These are phyloP conservation scores for Colletotrichum echinochloae DNA, from an alignment of 2,329 filamentous ascomycete species.

Conservation along the genomic window DNA sequence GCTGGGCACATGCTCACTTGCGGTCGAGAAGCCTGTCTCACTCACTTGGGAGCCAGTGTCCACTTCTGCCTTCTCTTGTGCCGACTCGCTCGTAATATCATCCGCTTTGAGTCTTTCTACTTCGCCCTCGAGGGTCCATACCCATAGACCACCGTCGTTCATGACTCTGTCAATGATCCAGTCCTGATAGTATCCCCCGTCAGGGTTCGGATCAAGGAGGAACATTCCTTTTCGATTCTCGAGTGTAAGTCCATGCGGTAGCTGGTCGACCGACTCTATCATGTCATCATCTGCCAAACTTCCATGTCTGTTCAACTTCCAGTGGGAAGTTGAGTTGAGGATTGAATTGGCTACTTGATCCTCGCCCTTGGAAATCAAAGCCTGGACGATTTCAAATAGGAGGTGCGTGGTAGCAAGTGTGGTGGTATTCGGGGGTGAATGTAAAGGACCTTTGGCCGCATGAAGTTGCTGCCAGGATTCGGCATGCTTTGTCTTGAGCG, in stretches of 20 bases:
- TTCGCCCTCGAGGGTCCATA: not conserved
- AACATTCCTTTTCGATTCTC: not conserved
- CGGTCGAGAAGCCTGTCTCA: not conserved
- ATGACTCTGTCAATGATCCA: not conserved
- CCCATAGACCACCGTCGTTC: not conserved
- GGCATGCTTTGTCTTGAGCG: not conserved
- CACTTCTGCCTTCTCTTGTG: not conserved
- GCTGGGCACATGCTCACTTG: not conserved
- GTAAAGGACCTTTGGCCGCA: not conserved
- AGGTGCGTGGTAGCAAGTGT: not conserved
- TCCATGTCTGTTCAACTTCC: not conserved
- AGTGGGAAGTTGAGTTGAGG: not conserved
- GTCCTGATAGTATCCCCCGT: not conserved
- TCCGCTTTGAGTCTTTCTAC: not conserved
- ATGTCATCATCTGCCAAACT: not conserved
- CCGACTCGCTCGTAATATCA: not conserved
- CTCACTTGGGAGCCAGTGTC: not conserved
- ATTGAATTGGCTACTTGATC: conserved; percentile 1
- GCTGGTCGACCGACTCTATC: not conserved
- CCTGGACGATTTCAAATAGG: not conserved
- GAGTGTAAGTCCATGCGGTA: not conserved
- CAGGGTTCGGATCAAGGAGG: not conserved
- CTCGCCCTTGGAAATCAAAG: not conserved
- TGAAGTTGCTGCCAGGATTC: not conserved
- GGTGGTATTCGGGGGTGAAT: not conserved